phyloP scores from a whole-genome alignment of 2,329 filamentous ascomycete species.

The Calonectria hongkongensis region DNA sequence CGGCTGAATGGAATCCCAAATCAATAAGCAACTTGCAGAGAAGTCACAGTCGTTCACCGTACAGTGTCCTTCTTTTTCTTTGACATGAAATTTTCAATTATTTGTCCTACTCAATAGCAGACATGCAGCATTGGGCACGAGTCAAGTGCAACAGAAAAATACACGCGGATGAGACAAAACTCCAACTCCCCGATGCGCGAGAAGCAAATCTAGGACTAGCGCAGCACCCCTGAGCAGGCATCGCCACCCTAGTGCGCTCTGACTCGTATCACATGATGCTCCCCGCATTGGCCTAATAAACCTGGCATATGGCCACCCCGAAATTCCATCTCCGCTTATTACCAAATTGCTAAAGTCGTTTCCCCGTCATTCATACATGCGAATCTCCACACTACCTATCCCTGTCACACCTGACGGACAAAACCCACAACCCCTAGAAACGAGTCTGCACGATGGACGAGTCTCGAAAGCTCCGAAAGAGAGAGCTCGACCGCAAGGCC shows the following conservation, averaged over 20 bases:
- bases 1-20: no score
- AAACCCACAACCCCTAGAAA: neutral
- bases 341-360: constrained; percentile 1
- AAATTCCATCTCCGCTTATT: constrained; percentile 23
- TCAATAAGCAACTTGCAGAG: no score
- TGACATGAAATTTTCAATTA: no score
- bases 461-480: constrained; percentile 54
- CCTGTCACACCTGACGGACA: neutral
- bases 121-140: no score
- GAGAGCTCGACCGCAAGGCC: constrained; percentile 58
- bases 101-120: no score
- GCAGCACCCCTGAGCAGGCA: neutral
- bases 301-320: constrained; percentile 5
- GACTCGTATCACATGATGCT: constrained; percentile 13
- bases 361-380: neutral
- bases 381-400: constrained; percentile 6
- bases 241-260: neutral
- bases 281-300: constrained; percentile 18
- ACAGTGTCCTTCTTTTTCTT: no score
- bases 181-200: neutral
- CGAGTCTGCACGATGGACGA: constrained; percentile 36
- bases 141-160: no score
- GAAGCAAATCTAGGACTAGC: neutral
- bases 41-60: no score
- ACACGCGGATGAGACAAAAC: no score